A percentile compares a stretch with the other conserved stretches of the same genome.
Evolutionary conservation across 371 early-diverging fungal species (phyloP).

Genomic region (Apophysomyces trapeziformis): DNA sequence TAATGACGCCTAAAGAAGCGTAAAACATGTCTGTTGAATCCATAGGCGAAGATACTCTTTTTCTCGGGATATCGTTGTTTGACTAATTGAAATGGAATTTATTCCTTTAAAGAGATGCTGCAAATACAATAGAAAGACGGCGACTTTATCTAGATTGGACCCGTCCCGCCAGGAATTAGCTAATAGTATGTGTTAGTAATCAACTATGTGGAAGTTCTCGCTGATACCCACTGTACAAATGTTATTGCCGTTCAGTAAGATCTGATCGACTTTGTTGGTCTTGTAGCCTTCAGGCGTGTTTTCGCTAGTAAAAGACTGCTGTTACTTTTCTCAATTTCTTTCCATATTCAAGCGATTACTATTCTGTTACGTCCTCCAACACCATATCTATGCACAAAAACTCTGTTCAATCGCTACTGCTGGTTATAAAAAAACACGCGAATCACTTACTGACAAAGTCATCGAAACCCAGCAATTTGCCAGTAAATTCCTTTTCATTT

Average conservation of each 20-base stretch:
- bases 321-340: background rate
- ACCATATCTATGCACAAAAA: conserved; percentile 82
- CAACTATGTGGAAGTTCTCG: background rate
- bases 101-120: no score
- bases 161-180: conserved; percentile 50
- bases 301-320: conserved; percentile 54
- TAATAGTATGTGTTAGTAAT: conserved; percentile 15
- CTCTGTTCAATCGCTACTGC: background rate
- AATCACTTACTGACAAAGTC: conserved; percentile 90
- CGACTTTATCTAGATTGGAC: conserved; percentile 16
- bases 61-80: no score
- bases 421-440: background rate
- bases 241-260: conserved; percentile 94
- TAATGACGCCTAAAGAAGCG: no score
- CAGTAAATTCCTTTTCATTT: conserved; percentile 93
- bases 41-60: no score
- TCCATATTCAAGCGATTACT: conserved; percentile 30
- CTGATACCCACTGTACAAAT: conserved; percentile 84
- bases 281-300: conserved; percentile 78
- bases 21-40: no score
- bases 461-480: conserved; percentile 96
- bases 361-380: conserved; percentile 91
- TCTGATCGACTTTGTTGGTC: conserved; percentile 80
- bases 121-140: no score
- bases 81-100: no score